These are phyloP conservation scores for Canna indica DNA, from an alignment of 176 grass and related monocot genomes.

Conservation along the genomic window DNA sequence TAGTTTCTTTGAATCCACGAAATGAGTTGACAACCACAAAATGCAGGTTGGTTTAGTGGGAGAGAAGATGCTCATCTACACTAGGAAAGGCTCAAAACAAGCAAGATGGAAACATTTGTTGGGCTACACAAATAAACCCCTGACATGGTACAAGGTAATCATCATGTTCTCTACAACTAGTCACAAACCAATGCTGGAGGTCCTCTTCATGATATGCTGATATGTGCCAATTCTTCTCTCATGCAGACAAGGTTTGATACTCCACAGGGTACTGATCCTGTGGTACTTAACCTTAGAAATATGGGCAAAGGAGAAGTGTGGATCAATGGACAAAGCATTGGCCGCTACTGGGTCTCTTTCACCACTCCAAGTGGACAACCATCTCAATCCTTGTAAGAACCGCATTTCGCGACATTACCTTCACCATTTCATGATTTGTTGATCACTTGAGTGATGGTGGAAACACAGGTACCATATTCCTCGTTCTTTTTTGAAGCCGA, in stretches of 20 bases:
- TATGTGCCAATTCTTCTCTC: constrained; percentile 7
- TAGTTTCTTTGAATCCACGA: neutral
- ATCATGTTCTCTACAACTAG: neutral
- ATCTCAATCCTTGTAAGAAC: constrained; percentile 51
- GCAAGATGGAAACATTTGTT: constrained; percentile 39
- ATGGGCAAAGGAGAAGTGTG: constrained; percentile 82
- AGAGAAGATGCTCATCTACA: constrained; percentile 44
- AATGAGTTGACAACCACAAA: constrained; percentile 1
- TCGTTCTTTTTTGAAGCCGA: constrained; percentile 41
- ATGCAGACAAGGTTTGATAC: constrained; percentile 43
- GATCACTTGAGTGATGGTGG: neutral
- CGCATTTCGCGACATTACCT: constrained; percentile 6
- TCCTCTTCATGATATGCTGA: neutral
- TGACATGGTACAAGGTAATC: constrained; percentile 80
- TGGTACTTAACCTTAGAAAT: constrained; percentile 53
- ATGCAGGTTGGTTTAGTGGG: constrained; percentile 64
- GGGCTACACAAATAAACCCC: constrained; percentile 30
- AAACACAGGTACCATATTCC: constrained; percentile 73
- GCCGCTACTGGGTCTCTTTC: constrained; percentile 77
- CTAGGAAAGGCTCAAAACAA: constrained; percentile 26
- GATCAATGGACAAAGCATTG: constrained; percentile 68
- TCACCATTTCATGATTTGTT: neutral
- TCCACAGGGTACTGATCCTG: constrained; percentile 39
- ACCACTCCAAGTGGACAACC: constrained; percentile 39
- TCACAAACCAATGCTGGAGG: neutral